Evolutionary conservation across 2,329 filamentous ascomycete species (phyloP), one percentile per base, ranked within the genome.

Genomic region (Penicillium decumbens): DNA sequence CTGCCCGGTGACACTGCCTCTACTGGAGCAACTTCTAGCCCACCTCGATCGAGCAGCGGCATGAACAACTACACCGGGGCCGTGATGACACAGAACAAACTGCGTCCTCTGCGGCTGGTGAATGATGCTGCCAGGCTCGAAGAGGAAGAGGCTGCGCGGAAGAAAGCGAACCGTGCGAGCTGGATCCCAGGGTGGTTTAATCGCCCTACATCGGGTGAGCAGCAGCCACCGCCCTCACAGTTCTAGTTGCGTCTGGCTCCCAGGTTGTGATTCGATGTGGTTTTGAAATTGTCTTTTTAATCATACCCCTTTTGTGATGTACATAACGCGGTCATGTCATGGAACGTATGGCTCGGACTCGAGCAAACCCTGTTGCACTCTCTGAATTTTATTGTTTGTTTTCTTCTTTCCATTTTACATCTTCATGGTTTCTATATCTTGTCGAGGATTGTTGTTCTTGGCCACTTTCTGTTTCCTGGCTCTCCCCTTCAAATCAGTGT

Each of bases 71-170:
- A 89, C 50, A 85, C 84, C 29, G 80, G 77, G 8, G 82, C 79
- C n/a, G 76, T 80, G 8, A 76, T 77, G 64, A 80, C 78, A 20
- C 79, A 80, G 58, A 85, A 84, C 63, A 93, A 93, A 71, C 84
- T 95, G 50, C 81, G 91, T 30, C 92, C 92, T 6, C 75, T 98
- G 57, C 80, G 92, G 13, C 78, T 98, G 27, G 90, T 97, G 57
- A 73, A 70, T 45, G 73, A 73, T 47, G 63, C 69, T 23, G 66
- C 75, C 45, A 68, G 60, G 23, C 57, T 64, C 5, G 71, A 73
- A 27, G 71, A 73, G 35, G 73, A 75, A 43, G 68, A 72, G 37
- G 58, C 57, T 43, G 70, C 70, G 29, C 68, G 70, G 47, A 75
- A 73, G 63, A 74, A 70, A 55, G 68, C 70, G 3, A 75, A 76